phyloP scores from a whole-genome alignment of 164 flowering plant genomes.

The Aristolochia fimbriata region DNA sequence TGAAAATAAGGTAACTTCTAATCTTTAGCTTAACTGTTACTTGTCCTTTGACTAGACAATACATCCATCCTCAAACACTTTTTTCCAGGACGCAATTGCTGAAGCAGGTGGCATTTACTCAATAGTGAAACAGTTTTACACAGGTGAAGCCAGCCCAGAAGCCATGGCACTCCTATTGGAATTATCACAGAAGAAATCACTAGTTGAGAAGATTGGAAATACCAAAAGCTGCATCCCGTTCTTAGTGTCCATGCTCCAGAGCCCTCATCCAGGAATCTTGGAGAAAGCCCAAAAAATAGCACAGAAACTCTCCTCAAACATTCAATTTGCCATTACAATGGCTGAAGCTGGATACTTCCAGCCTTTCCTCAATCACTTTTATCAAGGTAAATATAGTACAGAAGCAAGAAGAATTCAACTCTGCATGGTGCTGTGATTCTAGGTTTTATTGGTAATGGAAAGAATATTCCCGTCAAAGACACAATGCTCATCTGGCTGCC shows the following conservation, averaged over 20 bases:
- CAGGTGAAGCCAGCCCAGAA: conserved; percentile 10
- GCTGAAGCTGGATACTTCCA: conserved; percentile 13
- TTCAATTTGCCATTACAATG: conserved; percentile 6
- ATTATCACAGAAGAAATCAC: conserved; percentile 9
- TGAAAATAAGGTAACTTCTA: conserved; percentile 16
- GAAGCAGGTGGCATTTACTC: conserved; percentile 10
- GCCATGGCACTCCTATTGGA: conserved; percentile 10
- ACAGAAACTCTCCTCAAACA: conserved; percentile 7
- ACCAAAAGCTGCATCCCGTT: conserved; percentile 13
- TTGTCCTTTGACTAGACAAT: background rate
- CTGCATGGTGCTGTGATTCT: no score
- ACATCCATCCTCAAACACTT: background rate
- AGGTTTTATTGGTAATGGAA: no score
- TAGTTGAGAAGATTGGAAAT: conserved; percentile 14
- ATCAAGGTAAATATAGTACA: conserved; percentile 13
- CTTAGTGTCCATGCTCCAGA: conserved; percentile 15
- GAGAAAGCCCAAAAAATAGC: conserved; percentile 3
- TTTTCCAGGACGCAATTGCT: conserved; percentile 14
- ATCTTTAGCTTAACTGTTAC: no score
- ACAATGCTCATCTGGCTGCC: no score
- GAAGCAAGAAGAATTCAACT: no score
- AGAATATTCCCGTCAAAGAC: no score
- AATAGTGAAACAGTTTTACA: conserved; percentile 14
- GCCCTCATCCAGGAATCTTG: conserved; percentile 6
- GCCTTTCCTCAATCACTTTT: conserved; percentile 13